Evolutionary conservation across 192 early-diverging fungal genomes (phyloP), one percentile per base, ranked within the genome.

Genomic region (Gamsiella multidivaricata): DNA sequence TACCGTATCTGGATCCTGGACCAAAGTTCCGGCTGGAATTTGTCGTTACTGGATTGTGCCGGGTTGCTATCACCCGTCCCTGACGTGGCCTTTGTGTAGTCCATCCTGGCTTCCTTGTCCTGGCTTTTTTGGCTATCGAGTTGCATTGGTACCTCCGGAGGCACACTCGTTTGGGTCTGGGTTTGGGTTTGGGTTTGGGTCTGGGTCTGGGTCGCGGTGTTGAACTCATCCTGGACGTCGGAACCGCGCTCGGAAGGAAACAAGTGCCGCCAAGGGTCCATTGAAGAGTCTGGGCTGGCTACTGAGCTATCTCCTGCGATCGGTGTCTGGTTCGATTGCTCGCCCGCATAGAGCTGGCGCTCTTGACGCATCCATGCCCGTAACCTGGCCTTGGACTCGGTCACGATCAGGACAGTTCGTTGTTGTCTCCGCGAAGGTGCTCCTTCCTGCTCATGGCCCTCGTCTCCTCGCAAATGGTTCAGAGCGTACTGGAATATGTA

Each of bases 1-100:
- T 78, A 78, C 6, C 73, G 65, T 31, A 78, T 54, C 23, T 78
- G 52, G 39, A 78, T 69, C 47, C 60, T 59, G 17, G 73, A 18
- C 73, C 73, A 78, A 0, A 78, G 60, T 15, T 69, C 60, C 0
- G 46, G 3, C 34, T 41, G 41, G 34, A 78, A 78, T 11, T 53
- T 14, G 5, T 46, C 54, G 1, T 0, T 25, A 17, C 28, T n/a
- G 25, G 29, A 15, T 5, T 52, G 10, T 5, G 15, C 6, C 22
- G 22, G 7, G 37, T 12, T 39, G n/a, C n/a, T n/a, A n/a, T n/a
- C n/a, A n/a, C n/a, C n/a, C n/a, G n/a, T n/a, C n/a, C n/a, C n/a
- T n/a, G n/a, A n/a, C n/a, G n/a, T n/a, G n/a, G n/a, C n/a, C n/a
- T n/a, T 39, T 39, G 37, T 39, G 37, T 12, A 9, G 37, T 39